Base-by-base conservation (phyloP, 306 rosid species). In the Dryas alaskensis region DNA sequence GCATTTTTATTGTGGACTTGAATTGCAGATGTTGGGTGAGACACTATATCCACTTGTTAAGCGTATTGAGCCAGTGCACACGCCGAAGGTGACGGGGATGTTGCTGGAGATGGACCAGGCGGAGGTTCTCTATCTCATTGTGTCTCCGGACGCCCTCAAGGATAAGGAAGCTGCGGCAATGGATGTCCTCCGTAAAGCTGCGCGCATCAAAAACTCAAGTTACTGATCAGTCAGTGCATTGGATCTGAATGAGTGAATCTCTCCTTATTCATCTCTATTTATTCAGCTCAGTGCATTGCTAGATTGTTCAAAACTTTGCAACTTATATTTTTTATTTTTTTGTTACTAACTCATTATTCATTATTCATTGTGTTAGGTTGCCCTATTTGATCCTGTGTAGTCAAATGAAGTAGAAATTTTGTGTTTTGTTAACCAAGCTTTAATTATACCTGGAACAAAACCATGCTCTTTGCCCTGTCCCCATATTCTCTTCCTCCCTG, bases 31-130 rank as follows among this genome's bases (percentile, higher is more conserved):
- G 91, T 80, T 93, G 40, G 98, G 97, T 52, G 98, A 91, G 72
- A 91, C 88, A 48, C 68, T 93, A 42, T 93, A 86, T 85, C 98
- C 98, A 2, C 92, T 91, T 0, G 98, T 93, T 63, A 86, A 86
- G 22, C 87, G 80, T 4, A 84, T 93, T 58, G 87, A 92, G 54
- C 84, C 82, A 9, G 82, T 73, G n/a, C 76, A 82, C 51, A 73
- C 97, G 0, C 89, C 96, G 8, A 93, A 91, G 88, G 96, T 93
- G 71, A 93, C 97, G 0, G 96, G 98, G 67, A 89, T 91, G 97
- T 65, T 89, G 79, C 87, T 93, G 75, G 97, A 93, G 84, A 93
- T 93, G 98, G 98, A 93, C 62, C 97, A 86, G 67, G 81, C 98
- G 0, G 97, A 93, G 85, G 98, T 93, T 46, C 88, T 93, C 60